phyloP scores from a whole-genome alignment of 2,329 filamentous ascomycete genomes.

The Sporothrix brasiliensis region DNA sequence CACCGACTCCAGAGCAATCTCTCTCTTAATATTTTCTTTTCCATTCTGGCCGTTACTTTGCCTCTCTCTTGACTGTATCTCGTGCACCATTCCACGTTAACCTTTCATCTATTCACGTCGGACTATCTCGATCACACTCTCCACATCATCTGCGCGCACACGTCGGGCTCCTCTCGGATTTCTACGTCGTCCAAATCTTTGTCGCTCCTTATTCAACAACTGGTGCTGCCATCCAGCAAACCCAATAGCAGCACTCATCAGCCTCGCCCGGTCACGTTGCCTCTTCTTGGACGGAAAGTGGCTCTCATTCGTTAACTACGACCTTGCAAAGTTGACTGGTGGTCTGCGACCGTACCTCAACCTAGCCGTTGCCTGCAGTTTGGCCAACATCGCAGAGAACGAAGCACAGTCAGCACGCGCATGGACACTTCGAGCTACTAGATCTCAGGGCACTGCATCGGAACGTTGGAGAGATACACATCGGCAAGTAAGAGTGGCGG shows the following conservation, averaged over 20 bases:
- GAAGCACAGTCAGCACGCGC: neutral
- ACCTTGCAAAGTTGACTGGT: neutral
- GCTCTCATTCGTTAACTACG: neutral
- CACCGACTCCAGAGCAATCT: constrained; percentile 21
- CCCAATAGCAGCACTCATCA: neutral
- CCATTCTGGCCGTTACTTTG: neutral
- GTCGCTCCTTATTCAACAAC: constrained; percentile 7
- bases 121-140: neutral
- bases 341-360: neutral
- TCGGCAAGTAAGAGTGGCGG: neutral
- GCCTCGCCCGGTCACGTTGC: neutral
- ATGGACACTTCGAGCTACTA: neutral
- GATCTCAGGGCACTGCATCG: neutral
- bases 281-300: neutral
- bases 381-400: neutral
- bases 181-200: neutral
- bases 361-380: neutral
- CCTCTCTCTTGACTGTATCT: neutral
- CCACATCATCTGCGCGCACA: neutral
- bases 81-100: neutral
- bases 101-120: neutral
- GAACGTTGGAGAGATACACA: neutral
- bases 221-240: neutral
- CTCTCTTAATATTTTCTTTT: neutral
- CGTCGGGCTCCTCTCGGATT: neutral